These are phyloP conservation scores for Polychaeton citri DNA, from an alignment of 2,329 filamentous ascomycete genomes.

Conservation along the genomic window DNA sequence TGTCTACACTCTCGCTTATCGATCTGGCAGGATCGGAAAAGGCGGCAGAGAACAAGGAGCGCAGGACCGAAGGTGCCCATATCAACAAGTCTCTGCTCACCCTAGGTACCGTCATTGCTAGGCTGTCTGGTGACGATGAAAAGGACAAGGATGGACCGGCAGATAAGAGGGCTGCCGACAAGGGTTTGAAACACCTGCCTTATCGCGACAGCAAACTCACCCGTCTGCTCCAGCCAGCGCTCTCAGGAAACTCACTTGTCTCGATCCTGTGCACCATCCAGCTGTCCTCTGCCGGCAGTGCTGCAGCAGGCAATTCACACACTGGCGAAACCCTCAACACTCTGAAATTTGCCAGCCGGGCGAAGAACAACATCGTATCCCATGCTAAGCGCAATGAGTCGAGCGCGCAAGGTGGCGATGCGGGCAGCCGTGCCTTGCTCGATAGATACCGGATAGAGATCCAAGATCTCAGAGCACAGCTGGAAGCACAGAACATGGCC, in stretches of 20 bases:
- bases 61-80: slow-evolving; percentile 85
- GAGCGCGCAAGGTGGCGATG: slow-evolving; percentile 61
- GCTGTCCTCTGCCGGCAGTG: slow-evolving; percentile 62
- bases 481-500: slow-evolving; percentile 67
- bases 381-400: slow-evolving; percentile 93
- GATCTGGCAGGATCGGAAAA: slow-evolving; percentile 94
- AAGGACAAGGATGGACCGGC: slow-evolving; percentile 65
- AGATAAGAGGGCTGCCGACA: slow-evolving; percentile 32
- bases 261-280: slow-evolving; percentile 97
- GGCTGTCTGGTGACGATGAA: slow-evolving; percentile 79
- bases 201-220: slow-evolving; percentile 98
- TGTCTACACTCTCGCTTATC: slow-evolving; percentile 89
- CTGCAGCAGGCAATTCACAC: slow-evolving; percentile 58
- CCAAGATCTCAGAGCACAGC: slow-evolving; percentile 60
- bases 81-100: slow-evolving; percentile 98
- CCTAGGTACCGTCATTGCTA: slow-evolving; percentile 85
- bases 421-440: slow-evolving; percentile 71
- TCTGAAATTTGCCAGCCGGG: slow-evolving; percentile 87
- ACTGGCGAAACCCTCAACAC: slow-evolving; percentile 87
- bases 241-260: slow-evolving; percentile 87
- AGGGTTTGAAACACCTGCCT: slow-evolving; percentile 63
- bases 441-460: slow-evolving; percentile 95
- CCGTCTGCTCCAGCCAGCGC: slow-evolving; percentile 74
- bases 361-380: slow-evolving; percentile 95
- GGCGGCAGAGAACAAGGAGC: slow-evolving; percentile 88